A percentile compares a stretch with the other conserved stretches of the same genome.
These are phyloP conservation scores for Euphorbia lathyris DNA, from an alignment of 345 rosid species.

Conservation along the genomic window DNA sequence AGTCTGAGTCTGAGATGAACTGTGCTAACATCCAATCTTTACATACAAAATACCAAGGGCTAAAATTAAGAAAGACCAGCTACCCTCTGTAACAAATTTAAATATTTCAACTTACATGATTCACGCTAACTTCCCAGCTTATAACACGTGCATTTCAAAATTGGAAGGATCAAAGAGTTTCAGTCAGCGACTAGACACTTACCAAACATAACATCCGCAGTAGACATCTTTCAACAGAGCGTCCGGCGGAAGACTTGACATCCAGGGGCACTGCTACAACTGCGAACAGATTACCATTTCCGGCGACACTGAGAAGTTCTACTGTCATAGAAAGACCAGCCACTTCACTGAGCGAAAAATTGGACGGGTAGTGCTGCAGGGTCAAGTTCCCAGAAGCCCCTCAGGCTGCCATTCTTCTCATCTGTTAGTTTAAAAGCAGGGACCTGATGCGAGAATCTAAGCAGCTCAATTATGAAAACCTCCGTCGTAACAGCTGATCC, in stretches of 20 bases:
- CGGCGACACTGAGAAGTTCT: neutral
- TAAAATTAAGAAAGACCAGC: neutral
- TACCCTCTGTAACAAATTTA: neutral
- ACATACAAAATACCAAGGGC: constrained; percentile 1
- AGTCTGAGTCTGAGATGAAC: neutral
- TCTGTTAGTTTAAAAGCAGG: constrained; percentile 45
- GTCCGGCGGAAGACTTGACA: neutral
- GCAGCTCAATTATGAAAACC: constrained; percentile 33
- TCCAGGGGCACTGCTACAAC: neutral
- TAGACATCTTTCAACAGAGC: neutral
- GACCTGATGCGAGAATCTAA: constrained; percentile 58
- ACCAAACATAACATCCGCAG: neutral
- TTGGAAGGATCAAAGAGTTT: neutral
- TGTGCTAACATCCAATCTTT: neutral
- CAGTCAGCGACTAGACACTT: neutral
- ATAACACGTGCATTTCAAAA: neutral
- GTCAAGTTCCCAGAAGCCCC: constrained; percentile 62
- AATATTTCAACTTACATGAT: constrained; percentile 3
- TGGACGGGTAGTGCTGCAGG: constrained; percentile 47
- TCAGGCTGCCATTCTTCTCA: constrained; percentile 45
- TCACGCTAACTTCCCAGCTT: neutral
- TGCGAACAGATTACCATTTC: neutral
- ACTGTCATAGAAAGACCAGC: neutral
- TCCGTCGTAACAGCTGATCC: constrained; percentile 17
- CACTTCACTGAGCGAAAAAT: constrained; percentile 27